Evolutionary conservation across 257 asterid genomes (phyloP).

Genomic region (Marsdenia floribunda): DNA sequence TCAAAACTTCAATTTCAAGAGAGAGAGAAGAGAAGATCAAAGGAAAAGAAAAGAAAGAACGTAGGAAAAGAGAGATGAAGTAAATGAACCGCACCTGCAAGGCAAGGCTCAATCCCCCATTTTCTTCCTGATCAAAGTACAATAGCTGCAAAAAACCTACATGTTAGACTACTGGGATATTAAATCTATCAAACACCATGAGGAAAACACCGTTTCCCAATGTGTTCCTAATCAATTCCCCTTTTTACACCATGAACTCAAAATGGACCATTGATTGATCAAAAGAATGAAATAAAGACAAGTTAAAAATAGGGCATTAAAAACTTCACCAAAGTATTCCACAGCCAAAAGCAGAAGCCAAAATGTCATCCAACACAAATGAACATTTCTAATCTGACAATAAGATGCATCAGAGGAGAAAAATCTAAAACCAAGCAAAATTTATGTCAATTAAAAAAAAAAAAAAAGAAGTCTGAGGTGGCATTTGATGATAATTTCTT

Average conservation of each 20-base stretch:
- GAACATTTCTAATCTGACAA: neutral
- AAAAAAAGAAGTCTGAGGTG: neutral
- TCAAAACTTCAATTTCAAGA: neutral
- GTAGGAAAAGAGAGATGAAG: slow-evolving; percentile 1
- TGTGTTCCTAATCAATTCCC: neutral
- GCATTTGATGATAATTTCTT: neutral
- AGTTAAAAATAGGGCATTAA: neutral
- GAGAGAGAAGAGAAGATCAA: neutral
- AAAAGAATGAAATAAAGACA: neutral
- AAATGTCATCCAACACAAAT: neutral
- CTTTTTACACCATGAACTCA: neutral
- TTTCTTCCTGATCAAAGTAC: slow-evolving; percentile 83
- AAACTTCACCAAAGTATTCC: neutral
- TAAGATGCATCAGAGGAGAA: neutral
- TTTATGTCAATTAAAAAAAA: neutral
- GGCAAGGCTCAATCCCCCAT: slow-evolving; percentile 84
- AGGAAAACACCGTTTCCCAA: neutral
- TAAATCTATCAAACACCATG: neutral
- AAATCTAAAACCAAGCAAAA: neutral
- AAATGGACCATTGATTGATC: neutral
- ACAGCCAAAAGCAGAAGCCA: slow-evolving; percentile 15
- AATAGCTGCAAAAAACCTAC: slow-evolving; percentile 48
- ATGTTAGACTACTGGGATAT: neutral
- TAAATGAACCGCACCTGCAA: slow-evolving; percentile 54
- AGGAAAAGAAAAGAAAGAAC: neutral